phyloP scores from a whole-genome alignment of 129 eudicot species.

The Artemisia argyi region DNA sequence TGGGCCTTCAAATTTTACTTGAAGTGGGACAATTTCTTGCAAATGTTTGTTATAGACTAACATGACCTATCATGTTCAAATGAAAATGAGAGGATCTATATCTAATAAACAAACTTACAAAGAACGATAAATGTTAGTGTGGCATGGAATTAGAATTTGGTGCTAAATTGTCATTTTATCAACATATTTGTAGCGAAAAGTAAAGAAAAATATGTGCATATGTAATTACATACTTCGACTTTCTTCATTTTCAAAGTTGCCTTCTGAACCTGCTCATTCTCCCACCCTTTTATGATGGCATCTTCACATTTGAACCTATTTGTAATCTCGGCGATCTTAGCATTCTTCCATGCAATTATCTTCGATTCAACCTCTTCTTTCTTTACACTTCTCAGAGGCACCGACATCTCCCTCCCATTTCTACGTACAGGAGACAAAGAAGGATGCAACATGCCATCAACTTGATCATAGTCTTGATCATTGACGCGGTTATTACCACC shows the following conservation, averaged over 20 bases:
- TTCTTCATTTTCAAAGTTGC: conserved; percentile 71
- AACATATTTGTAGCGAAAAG: background rate
- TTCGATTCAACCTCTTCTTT: conserved; percentile 81
- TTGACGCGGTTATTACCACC: conserved; percentile 31
- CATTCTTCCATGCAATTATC: conserved; percentile 83
- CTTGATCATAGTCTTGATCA: conserved; percentile 39
- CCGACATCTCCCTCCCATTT: conserved; percentile 34
- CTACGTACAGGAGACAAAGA: conserved; percentile 25
- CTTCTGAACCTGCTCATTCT: conserved; percentile 66
- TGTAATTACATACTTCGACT: conserved; percentile 49
- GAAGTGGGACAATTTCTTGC: too few relatives aligned
- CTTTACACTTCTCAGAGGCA: conserved; percentile 54
- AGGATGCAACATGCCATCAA: conserved; percentile 23
- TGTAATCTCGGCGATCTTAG: conserved; percentile 68
- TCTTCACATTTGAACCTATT: conserved; percentile 81
- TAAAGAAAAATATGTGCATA: background rate
- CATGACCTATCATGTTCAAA: too few relatives aligned
- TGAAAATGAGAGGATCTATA: too few relatives aligned
- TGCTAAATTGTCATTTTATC: background rate
- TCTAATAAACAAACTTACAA: too few relatives aligned
- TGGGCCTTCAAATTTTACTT: too few relatives aligned
- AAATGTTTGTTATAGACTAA: too few relatives aligned
- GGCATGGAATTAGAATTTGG: too few relatives aligned
- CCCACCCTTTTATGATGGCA: conserved; percentile 73
- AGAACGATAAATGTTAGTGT: too few relatives aligned